Conservation (phyloP, 768 basidiomycete genomes). For the Lactarius sp. region DNA sequence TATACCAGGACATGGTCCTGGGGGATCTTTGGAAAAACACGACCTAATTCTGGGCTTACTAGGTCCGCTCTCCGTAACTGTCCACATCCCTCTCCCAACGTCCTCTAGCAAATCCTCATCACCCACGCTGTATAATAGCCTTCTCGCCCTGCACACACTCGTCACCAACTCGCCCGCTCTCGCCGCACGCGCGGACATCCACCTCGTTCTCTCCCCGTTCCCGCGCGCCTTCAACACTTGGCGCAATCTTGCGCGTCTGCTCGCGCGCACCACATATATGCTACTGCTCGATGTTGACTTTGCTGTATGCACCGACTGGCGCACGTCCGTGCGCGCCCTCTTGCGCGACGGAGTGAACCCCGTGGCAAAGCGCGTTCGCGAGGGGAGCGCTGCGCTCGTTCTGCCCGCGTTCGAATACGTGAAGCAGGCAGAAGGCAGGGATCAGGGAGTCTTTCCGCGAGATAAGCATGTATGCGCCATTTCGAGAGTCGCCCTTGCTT, state of each 20-base stretch:
- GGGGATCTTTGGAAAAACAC: neutral
- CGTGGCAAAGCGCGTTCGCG: constrained; percentile 45
- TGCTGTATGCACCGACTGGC: constrained; percentile 76
- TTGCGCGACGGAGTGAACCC: constrained; percentile 12
- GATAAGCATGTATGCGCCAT: constrained; percentile 53
- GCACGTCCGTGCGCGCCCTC: constrained; percentile 43
- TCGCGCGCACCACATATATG: constrained; percentile 76
- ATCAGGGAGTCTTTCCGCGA: constrained; percentile 56
- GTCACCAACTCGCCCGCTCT: constrained; percentile 65
- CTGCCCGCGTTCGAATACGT: constrained; percentile 82
- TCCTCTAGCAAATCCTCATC: constrained; percentile 34
- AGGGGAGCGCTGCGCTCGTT: constrained; percentile 67
- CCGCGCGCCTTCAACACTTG: constrained; percentile 67
- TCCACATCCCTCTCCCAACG: constrained; percentile 59
- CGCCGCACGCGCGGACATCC: constrained; percentile 71
- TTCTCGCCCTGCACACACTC: constrained; percentile 60
- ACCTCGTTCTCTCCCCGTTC: constrained; percentile 77
- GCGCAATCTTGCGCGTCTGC: constrained; percentile 81
- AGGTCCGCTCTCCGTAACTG: constrained; percentile 84
- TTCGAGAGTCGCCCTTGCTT: neutral
- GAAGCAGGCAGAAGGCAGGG: constrained; percentile 56
- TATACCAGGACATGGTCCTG: neutral
- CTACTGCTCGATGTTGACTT: constrained; percentile 95
- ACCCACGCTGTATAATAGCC: constrained; percentile 36
- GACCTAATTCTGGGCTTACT: neutral